Percentiles rank a stretch among this genome's conserved stretches.
Evolutionary conservation across 129 eudicot genomes (phyloP).

Genomic region (Artemisia argyi): DNA sequence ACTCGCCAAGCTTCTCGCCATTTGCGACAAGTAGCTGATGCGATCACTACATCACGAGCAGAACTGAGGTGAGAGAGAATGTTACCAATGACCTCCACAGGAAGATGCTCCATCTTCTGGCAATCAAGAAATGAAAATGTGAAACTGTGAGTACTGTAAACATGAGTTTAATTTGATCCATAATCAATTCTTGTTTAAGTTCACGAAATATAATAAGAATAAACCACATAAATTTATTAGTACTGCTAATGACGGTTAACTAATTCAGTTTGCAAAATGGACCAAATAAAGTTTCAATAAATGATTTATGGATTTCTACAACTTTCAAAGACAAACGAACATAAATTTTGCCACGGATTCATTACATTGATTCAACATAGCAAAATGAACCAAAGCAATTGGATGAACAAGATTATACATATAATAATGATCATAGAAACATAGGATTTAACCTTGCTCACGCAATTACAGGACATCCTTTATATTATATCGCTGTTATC

Average conservation of each 20-base stretch:
- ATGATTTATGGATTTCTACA: background rate
- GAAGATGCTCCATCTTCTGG: constrained; percentile 71
- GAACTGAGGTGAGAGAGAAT: constrained; percentile 82
- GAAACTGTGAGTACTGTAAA: background rate
- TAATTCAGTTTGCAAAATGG: background rate
- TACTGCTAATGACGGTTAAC: background rate
- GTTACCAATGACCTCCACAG: constrained; percentile 94
- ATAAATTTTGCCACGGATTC: background rate
- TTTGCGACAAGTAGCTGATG: constrained; percentile 82
- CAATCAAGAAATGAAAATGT: constrained; percentile 3
- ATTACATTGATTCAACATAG: background rate
- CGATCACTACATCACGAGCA: constrained; percentile 84
- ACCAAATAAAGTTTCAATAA: background rate
- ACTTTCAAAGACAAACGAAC: background rate
- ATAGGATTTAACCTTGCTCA: background rate
- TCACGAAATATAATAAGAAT: background rate
- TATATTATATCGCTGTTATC: background rate
- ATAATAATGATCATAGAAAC: too few relatives aligned
- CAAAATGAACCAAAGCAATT: background rate
- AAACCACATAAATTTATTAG: background rate
- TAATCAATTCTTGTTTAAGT: background rate
- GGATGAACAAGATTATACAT: too few relatives aligned
- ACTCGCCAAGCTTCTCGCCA: constrained; percentile 83
- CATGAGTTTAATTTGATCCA: background rate
- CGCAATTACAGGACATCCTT: background rate